phyloP scores from a whole-genome alignment of 148 eudicot species.

The Hydrangea macrophylla region DNA sequence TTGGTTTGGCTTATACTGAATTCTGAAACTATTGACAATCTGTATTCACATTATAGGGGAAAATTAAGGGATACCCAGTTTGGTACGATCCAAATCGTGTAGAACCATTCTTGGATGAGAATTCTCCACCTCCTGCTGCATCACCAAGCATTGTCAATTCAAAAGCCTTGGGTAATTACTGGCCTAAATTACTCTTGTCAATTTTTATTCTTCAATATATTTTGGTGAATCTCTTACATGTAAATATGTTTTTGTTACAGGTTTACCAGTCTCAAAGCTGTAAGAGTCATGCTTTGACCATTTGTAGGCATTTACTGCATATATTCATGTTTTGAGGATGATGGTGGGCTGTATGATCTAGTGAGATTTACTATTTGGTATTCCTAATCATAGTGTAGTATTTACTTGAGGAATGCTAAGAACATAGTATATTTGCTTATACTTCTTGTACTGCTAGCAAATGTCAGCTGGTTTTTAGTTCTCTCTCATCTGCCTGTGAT shows the following conservation, averaged over 20 bases:
- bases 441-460: conserved; percentile 2
- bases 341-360: conserved; percentile 7
- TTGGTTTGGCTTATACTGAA: background rate
- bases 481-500: background rate
- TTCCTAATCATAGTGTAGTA: background rate
- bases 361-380: background rate
- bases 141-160: conserved; percentile 94
- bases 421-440: background rate
- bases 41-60: conserved; percentile 42
- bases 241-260: conserved; percentile 32
- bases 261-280: conserved; percentile 72
- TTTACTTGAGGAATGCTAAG: conserved; percentile 1
- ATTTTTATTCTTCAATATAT: background rate
- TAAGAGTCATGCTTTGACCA: conserved; percentile 15
- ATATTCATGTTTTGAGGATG: background rate
- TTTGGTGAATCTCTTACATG: background rate
- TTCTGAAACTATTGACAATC: background rate
- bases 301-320: background rate
- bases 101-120: conserved; percentile 76
- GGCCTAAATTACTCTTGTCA: background rate
- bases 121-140: conserved; percentile 77
- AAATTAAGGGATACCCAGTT: conserved; percentile 83
- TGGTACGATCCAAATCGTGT: conserved; percentile 79
- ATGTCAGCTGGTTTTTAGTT: background rate
- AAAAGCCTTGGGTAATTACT: conserved; percentile 61